These are phyloP conservation scores for Buddleja alternifolia DNA, from an alignment of 257 asterid genomes.

Conservation along the genomic window DNA sequence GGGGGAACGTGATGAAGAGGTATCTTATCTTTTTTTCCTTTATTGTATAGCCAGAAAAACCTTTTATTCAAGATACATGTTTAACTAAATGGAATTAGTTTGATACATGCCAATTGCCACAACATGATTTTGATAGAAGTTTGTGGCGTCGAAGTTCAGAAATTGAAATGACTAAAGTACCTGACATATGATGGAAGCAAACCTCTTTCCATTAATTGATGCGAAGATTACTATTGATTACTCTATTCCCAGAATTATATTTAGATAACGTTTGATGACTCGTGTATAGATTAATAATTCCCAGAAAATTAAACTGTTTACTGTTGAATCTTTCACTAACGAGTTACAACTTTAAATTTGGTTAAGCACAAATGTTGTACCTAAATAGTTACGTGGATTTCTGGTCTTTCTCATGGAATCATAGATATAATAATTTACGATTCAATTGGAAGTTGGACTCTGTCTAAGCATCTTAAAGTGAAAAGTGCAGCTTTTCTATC, in stretches of 20 bases:
- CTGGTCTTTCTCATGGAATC: too few relatives aligned
- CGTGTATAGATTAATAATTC: neutral
- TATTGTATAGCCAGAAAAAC: neutral
- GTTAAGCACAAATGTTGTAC: neutral
- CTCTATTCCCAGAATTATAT: neutral
- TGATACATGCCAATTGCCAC: too few relatives aligned
- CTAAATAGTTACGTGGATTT: neutral
- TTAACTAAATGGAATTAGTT: neutral
- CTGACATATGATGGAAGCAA: neutral
- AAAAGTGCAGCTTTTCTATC: neutral
- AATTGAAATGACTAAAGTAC: neutral
- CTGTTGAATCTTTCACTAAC: too few relatives aligned
- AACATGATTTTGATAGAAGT: too few relatives aligned
- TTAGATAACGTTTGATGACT: neutral
- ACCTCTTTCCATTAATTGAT: neutral
- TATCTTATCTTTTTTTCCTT: slow-evolving; percentile 24
- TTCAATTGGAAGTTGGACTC: neutral
- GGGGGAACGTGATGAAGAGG: slow-evolving; percentile 93
- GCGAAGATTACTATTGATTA: neutral
- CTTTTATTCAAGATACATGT: neutral
- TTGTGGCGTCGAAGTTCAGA: neutral
- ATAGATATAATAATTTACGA: too few relatives aligned
- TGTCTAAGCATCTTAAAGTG: neutral
- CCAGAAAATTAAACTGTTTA: neutral
- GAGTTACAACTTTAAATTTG: neutral